Evolutionary conservation across 129 eudicot species (phyloP).

Genomic region (Solidago caesia): DNA sequence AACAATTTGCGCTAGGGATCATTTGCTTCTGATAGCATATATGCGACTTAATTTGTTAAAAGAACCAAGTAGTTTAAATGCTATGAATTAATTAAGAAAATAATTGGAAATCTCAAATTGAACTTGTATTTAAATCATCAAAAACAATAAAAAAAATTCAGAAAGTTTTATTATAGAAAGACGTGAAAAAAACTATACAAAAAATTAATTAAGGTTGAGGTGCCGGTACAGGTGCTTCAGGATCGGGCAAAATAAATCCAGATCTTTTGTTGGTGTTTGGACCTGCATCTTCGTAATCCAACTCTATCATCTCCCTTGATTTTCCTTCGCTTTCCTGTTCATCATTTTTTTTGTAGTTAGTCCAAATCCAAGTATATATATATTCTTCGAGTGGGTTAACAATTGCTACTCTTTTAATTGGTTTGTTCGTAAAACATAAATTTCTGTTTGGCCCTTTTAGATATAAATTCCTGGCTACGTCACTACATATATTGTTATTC

Average conservation of each 20-base stretch:
- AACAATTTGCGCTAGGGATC: too few species aligned
- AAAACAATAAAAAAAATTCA: not conserved
- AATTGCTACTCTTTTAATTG: too few species aligned
- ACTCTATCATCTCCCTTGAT: conserved; percentile 31
- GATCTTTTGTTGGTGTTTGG: conserved; percentile 40
- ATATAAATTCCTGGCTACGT: too few species aligned
- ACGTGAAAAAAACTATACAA: too few species aligned
- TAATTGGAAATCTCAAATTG: conserved; percentile 2
- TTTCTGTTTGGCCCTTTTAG: too few species aligned
- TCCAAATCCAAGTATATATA: too few species aligned
- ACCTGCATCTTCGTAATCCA: conserved; percentile 45
- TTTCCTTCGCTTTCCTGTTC: conserved; percentile 27
- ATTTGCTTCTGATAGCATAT: too few species aligned
- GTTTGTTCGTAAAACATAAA: too few species aligned
- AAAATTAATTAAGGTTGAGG: conserved; percentile 29
- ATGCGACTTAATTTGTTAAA: too few species aligned
- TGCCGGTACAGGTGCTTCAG: conserved; percentile 24
- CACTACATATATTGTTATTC: too few species aligned
- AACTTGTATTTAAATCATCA: conserved; percentile 3
- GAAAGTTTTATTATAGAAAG: not conserved
- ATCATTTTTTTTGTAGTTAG: not conserved
- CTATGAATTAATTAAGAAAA: not conserved
- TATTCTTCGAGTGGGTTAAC: too few species aligned
- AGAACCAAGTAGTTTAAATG: too few species aligned
- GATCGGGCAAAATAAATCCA: conserved; percentile 31